phyloP scores from a whole-genome alignment of 1,139 yeast species.

The Hansenula lynferdii region DNA sequence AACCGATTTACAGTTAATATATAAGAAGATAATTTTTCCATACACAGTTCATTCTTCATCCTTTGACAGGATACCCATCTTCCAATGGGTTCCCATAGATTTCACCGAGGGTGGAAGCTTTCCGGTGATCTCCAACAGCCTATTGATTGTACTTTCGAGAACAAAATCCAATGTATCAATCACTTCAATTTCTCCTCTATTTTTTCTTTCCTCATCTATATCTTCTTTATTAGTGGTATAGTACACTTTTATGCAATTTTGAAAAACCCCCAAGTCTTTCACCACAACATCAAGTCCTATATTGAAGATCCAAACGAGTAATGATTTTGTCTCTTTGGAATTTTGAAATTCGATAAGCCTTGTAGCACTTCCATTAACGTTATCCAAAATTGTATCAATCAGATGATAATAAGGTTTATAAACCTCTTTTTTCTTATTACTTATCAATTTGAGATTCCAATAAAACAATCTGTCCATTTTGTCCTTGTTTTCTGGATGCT shows the following conservation, averaged over 20 bases:
- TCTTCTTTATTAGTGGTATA: conserved; percentile 24
- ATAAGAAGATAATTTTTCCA: no score
- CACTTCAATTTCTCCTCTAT: conserved; percentile 35
- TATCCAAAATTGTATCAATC: conserved; percentile 38
- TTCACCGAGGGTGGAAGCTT: conserved; percentile 31
- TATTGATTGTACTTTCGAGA: conserved; percentile 23
- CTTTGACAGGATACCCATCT: conserved; percentile 23
- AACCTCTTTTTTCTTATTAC: conserved; percentile 17
- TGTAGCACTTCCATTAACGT: conserved; percentile 41
- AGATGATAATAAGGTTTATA: conserved; percentile 34
- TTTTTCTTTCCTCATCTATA: conserved; percentile 22
- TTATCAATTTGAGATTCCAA: conserved; percentile 48
- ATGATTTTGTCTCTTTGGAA: conserved; percentile 12
- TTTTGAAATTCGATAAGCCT: conserved; percentile 33
- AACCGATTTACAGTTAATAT: no score
- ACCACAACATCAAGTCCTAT: conserved; percentile 36
- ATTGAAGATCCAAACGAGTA: conserved; percentile 54
- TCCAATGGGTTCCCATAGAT: conserved; percentile 27
- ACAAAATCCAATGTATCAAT: conserved; percentile 30
- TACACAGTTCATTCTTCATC: conserved; percentile 1
- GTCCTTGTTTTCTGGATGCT: conserved; percentile 13
- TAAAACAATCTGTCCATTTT: conserved; percentile 42
- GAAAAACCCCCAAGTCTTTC: conserved; percentile 20
- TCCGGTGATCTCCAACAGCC: conserved; percentile 26
- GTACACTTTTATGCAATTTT: conserved; percentile 39